These are phyloP conservation scores for Quercus parvula DNA, from an alignment of 306 rosid genomes.

Conservation along the genomic window DNA sequence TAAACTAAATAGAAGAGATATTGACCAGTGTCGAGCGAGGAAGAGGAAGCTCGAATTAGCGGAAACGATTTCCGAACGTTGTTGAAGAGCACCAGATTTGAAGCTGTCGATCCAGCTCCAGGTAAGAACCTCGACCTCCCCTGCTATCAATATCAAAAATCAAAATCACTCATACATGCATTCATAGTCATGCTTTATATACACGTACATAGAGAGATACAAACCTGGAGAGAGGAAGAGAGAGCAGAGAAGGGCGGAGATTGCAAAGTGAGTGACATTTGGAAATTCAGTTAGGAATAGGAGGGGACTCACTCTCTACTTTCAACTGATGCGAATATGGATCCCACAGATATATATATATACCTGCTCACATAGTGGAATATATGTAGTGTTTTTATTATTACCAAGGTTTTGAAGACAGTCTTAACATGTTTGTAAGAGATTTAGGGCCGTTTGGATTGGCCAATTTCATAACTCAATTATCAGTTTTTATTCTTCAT, in stretches of 20 bases:
- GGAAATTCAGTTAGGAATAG: not conserved
- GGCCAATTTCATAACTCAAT: no score
- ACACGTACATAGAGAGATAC: not conserved
- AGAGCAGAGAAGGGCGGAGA: constrained; percentile 60
- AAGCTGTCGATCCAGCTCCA: constrained; percentile 35
- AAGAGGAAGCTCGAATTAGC: constrained; percentile 50
- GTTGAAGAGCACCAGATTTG: constrained; percentile 23
- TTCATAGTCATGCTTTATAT: not conserved
- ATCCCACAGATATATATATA: no score
- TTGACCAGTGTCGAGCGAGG: constrained; percentile 58
- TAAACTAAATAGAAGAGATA: not conserved
- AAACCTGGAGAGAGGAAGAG: constrained; percentile 51
- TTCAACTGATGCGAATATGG: no score
- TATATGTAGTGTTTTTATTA: no score
- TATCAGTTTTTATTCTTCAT: no score
- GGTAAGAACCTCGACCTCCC: constrained; percentile 32
- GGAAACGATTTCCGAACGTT: constrained; percentile 30
- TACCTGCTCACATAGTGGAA: no score
- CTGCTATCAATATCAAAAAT: constrained; percentile 22
- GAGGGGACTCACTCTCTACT: no score
- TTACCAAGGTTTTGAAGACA: no score
- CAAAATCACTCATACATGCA: not conserved
- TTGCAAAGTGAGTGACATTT: constrained; percentile 62
- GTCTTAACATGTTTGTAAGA: no score
- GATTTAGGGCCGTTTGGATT: no score